Conservation (phyloP, 148 eudicot species). For the Camellia japonica region DNA sequence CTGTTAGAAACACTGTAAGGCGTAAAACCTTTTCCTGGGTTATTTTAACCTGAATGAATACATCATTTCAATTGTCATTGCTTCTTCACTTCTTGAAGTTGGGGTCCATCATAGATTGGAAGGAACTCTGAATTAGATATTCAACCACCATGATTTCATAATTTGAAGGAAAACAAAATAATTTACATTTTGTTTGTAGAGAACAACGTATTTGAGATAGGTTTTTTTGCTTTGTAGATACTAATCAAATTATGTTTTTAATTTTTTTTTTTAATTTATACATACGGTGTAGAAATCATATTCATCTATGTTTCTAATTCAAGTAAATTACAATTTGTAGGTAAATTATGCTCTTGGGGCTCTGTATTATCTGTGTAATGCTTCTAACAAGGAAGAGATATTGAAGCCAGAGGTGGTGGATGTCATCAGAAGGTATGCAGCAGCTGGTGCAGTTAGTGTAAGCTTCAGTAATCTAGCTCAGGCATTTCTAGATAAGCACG, state of each 20-base stretch:
- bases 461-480: conserved; percentile 28
- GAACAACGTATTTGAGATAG: neutral
- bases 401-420: conserved; percentile 30
- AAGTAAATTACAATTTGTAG: conserved; percentile 1
- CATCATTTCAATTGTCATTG: neutral
- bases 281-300: neutral
- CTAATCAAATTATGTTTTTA: too few relatives aligned
- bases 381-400: conserved; percentile 25
- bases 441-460: conserved; percentile 26
- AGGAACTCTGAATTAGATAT: neutral
- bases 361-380: conserved; percentile 28
- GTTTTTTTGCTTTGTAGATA: too few relatives aligned
- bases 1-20: conserved; percentile 26
- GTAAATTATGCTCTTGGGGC: conserved; percentile 34
- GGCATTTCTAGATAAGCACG: conserved; percentile 28
- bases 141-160: neutral
- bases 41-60: neutral
- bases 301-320: neutral
- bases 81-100: neutral
- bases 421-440: conserved; percentile 28
- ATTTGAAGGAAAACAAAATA: neutral
- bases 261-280: neutral
- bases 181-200: neutral
- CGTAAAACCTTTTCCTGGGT: neutral
- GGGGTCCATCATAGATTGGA: neutral